These are phyloP conservation scores for peach (Prunus persica) DNA, from an alignment of 306 rosid species.

Conservation along the genomic window DNA sequence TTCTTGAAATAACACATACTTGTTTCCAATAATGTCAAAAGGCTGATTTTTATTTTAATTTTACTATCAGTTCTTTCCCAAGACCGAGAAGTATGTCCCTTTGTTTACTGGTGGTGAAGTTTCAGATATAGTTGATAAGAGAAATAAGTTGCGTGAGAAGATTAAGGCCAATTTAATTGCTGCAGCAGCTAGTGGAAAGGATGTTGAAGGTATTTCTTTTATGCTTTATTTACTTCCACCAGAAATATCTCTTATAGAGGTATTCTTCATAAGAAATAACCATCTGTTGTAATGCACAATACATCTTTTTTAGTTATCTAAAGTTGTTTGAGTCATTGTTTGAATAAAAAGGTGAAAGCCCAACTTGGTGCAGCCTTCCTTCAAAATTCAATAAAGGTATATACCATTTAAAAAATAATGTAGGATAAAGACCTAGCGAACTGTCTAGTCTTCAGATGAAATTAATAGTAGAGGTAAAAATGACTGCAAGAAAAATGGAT, in stretches of 20 bases:
- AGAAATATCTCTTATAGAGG: neutral
- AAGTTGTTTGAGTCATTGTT: neutral
- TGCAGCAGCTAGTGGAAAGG: constrained; percentile 93
- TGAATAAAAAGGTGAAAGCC: neutral
- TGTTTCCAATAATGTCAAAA: neutral
- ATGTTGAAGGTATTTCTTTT: constrained; percentile 70
- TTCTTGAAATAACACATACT: neutral
- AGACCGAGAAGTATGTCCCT: constrained; percentile 89
- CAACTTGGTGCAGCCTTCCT: neutral
- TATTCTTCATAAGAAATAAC: neutral
- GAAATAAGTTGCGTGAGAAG: constrained; percentile 77
- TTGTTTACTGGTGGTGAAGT: constrained; percentile 73
- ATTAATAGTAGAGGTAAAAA: neutral
- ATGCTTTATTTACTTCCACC: neutral
- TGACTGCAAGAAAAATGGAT: neutral
- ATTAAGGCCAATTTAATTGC: constrained; percentile 76
- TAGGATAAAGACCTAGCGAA: neutral
- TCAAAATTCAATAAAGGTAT: neutral
- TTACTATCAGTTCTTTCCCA: constrained; percentile 84
- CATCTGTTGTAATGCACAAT: neutral
- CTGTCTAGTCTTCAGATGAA: neutral
- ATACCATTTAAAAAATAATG: neutral
- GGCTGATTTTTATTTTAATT: constrained; percentile 10
- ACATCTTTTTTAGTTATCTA: neutral
- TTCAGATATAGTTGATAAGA: constrained; percentile 54